phyloP scores from a whole-genome alignment of 306 rosid genomes.

The Pachyrhizus erosus region DNA sequence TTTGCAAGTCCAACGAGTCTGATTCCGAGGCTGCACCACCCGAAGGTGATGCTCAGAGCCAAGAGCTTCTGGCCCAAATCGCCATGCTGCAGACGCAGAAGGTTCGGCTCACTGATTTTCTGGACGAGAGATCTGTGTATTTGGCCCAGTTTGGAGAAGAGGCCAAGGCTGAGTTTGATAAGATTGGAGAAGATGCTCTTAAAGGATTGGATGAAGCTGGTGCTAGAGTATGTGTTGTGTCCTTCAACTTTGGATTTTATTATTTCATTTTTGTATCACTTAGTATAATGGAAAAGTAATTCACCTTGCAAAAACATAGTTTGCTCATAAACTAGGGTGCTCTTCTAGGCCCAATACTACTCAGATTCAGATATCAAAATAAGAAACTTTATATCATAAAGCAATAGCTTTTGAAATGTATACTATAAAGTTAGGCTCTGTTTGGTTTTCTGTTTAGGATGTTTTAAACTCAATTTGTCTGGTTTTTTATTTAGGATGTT shows the following conservation, averaged over 20 bases:
- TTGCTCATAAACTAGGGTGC: too few relatives aligned
- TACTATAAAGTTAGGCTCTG: too few relatives aligned
- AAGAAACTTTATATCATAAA: too few relatives aligned
- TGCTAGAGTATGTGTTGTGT: conserved; percentile 55
- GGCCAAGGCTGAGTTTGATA: conserved; percentile 76
- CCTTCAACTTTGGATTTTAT: conserved; percentile 7
- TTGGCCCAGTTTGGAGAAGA: conserved; percentile 82
- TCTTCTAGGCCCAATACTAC: too few relatives aligned
- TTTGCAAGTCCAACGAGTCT: conserved; percentile 66
- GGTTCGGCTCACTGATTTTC: conserved; percentile 72
- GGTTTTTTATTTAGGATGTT: too few relatives aligned
- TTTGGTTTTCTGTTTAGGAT: too few relatives aligned
- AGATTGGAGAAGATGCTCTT: conserved; percentile 85
- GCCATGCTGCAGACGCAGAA: conserved; percentile 83
- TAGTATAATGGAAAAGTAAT: too few relatives aligned
- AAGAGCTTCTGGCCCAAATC: conserved; percentile 78
- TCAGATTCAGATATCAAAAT: too few relatives aligned
- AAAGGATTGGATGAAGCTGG: conserved; percentile 83
- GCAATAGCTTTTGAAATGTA: too few relatives aligned
- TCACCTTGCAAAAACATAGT: background rate
- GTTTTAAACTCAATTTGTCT: too few relatives aligned
- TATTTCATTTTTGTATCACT: too few relatives aligned
- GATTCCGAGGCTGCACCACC: conserved; percentile 57
- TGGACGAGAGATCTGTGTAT: conserved; percentile 81
- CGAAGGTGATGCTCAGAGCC: conserved; percentile 69